These are phyloP conservation scores for Fragaria iinumae DNA, from an alignment of 306 rosid species.

Conservation along the genomic window DNA sequence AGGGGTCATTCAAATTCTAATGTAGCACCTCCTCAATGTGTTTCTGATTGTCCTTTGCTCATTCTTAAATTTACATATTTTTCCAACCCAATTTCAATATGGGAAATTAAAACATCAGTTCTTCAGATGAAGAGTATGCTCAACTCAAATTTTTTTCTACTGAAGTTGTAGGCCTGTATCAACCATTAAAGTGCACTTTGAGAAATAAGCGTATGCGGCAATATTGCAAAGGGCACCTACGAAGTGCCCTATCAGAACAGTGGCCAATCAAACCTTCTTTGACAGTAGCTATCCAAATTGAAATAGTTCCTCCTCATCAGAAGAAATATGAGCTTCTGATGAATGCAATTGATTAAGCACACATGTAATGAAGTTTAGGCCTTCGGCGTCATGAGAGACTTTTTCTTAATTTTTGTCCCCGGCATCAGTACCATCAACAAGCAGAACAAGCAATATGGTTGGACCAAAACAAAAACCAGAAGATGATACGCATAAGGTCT, in stretches of 20 bases:
- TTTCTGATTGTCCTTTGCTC: background rate
- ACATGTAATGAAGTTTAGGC: background rate
- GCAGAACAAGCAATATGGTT: background rate
- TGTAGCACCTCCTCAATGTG: background rate
- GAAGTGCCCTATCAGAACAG: background rate
- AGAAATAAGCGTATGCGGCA: background rate
- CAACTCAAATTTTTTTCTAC: background rate
- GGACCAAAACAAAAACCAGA: background rate
- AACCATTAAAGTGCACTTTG: background rate
- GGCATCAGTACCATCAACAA: background rate
- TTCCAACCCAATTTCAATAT: background rate
- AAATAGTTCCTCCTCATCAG: background rate
- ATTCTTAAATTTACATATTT: background rate
- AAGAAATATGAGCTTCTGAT: background rate
- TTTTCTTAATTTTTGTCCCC: background rate
- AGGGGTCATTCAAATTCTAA: background rate
- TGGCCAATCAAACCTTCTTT: background rate
- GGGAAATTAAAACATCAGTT: background rate
- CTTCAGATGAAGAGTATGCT: constrained; percentile 2
- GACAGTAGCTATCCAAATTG: background rate
- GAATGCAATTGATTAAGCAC: background rate
- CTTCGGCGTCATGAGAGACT: background rate
- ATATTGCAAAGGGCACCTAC: background rate
- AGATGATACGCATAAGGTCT: background rate
- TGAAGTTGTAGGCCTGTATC: background rate